Percentiles rank a stretch among this genome's conserved stretches.
Conservation (phyloP, 768 basidiomycete species). For the Pilatotrama ljubarskyi region DNA sequence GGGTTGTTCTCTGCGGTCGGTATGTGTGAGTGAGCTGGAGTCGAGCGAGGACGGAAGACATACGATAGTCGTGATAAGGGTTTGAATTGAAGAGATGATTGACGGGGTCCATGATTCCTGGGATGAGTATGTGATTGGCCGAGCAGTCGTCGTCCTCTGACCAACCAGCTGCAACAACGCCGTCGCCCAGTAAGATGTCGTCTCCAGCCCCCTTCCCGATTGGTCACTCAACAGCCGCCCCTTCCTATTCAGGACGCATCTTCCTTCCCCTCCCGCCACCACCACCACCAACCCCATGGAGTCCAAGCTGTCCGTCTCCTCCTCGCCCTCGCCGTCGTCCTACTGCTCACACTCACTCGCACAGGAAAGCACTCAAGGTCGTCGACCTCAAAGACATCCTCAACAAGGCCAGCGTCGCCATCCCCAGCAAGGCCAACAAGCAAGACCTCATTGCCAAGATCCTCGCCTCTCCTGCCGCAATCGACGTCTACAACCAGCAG, state of each 20-base stretch:
- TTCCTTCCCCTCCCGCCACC: conserved; percentile 5
- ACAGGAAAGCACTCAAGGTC: conserved; percentile 67
- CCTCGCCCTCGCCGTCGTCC: background rate
- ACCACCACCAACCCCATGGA: conserved; percentile 35
- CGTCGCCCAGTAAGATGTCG: conserved; percentile 21
- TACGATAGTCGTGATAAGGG: conserved; percentile 48
- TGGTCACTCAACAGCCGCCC: conserved; percentile 9
- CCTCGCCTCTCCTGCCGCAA: conserved; percentile 49
- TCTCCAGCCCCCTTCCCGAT: conserved; percentile 7
- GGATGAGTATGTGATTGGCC: conserved; percentile 26
- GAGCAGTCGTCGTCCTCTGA: conserved; percentile 3
- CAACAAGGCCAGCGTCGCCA: conserved; percentile 46
- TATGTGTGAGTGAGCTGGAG: conserved; percentile 6
- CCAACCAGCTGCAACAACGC: conserved; percentile 21
- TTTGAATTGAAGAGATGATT: conserved; percentile 62
- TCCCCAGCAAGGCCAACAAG: conserved; percentile 63
- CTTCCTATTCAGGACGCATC: conserved; percentile 7
- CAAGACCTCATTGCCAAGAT: conserved; percentile 66
- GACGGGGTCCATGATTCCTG: conserved; percentile 47
- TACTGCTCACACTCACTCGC: conserved; percentile 3
- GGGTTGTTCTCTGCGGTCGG: conserved; percentile 22
- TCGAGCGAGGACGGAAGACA: conserved; percentile 24
- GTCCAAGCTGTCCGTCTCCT: conserved; percentile 37
- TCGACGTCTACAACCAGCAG: conserved; percentile 46
- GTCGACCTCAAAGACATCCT: conserved; percentile 68